A percentile compares a stretch with the other conserved stretches of the same genome.
Conservation (phyloP, 352 stramenopile genomes). For the Plasmopara viticola region DNA sequence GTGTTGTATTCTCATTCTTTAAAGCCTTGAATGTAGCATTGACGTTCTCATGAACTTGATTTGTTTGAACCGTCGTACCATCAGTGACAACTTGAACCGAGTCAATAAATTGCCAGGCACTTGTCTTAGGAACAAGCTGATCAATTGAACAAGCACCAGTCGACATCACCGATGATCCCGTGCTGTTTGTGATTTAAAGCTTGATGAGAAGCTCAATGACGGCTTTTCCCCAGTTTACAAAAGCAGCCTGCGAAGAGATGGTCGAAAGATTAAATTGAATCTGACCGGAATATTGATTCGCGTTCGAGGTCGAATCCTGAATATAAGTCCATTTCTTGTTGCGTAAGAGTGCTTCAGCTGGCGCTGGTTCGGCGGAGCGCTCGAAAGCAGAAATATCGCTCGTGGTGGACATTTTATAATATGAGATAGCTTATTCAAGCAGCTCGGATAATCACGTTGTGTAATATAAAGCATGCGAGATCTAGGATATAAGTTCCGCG, state of each 20-base stretch:
- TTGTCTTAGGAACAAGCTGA: background rate
- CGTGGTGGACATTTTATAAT: conserved; percentile 1
- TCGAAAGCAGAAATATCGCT: conserved; percentile 6
- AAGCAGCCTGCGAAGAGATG: conserved; percentile 3
- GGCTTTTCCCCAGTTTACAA: conserved; percentile 3
- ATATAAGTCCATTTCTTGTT: conserved; percentile 12
- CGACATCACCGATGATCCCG: background rate
- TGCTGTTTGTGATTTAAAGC: background rate
- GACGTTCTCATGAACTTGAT: conserved; percentile 3
- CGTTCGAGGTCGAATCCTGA: conserved; percentile 6
- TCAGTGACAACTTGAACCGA: conserved; percentile 1
- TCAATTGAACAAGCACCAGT: background rate
- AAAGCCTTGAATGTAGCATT: conserved; percentile 9
- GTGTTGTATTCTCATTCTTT: conserved; percentile 4
- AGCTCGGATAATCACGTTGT: too few species aligned
- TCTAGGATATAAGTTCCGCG: too few species aligned
- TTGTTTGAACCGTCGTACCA: background rate
- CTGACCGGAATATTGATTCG: conserved; percentile 3
- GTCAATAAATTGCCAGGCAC: conserved; percentile 1
- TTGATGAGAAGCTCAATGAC: conserved; percentile 4
- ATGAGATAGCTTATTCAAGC: background rate
- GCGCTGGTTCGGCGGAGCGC: conserved; percentile 5
- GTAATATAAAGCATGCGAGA: too few species aligned
- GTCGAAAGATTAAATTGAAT: conserved; percentile 3
- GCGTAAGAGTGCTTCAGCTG: conserved; percentile 3